Percentiles rank a stretch among this genome's conserved stretches.
Evolutionary conservation across 73 alveolate genomes (phyloP).

Genomic region (Durusdinium trenchii): DNA sequence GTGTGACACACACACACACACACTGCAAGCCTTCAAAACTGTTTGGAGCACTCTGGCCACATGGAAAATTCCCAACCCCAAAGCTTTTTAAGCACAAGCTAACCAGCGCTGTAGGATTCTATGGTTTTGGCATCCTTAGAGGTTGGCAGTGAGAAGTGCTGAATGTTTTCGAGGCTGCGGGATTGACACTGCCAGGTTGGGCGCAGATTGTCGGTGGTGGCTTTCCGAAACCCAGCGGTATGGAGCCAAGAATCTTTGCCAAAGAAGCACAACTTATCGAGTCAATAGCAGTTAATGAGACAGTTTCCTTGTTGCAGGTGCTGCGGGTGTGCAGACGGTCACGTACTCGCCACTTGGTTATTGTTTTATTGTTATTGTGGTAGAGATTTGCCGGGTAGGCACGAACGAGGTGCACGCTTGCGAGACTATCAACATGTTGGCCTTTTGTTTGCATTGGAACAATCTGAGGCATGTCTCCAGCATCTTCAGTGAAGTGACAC

Average conservation of each 20-base stretch:
- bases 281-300: background rate
- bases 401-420: background rate
- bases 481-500: conserved; percentile 93
- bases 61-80: too few relatives aligned
- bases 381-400: background rate
- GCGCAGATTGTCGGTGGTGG: conserved; percentile 95
- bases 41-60: too few relatives aligned
- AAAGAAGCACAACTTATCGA: background rate
- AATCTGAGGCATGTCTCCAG: conserved; percentile 90
- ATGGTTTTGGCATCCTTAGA: too few relatives aligned
- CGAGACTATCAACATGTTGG: too few relatives aligned
- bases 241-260: background rate
- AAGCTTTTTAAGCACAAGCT: too few relatives aligned
- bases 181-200: conserved; percentile 55
- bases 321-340: conserved; percentile 90
- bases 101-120: too few relatives aligned
- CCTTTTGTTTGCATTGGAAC: too few relatives aligned
- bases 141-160: too few relatives aligned
- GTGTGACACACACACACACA: too few relatives aligned
- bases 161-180: too few relatives aligned
- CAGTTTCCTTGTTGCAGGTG: conserved; percentile 15
- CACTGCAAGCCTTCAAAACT: too few relatives aligned
- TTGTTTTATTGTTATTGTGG: background rate
- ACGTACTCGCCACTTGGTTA: conserved; percentile 63
- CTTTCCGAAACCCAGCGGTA: conserved; percentile 89